Base-by-base conservation (phyloP, 2,329 filamentous ascomycete genomes). In the Fusarium pseudocircinatum region DNA sequence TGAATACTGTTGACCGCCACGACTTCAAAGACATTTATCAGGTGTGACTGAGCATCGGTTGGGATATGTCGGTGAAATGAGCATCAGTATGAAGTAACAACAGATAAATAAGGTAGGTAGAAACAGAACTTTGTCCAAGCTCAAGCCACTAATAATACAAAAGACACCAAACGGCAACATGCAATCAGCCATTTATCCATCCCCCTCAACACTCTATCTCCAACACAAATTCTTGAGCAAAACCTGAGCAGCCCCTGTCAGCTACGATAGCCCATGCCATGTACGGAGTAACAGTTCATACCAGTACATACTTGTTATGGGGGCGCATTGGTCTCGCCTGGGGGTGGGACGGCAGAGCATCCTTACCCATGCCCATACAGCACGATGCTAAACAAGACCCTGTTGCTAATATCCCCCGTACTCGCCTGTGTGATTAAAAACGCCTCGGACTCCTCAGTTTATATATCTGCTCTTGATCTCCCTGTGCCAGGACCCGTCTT, bases 391-490 rank as follows among this genome's bases (percentile, higher is more conserved):
- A 71, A 72, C 59, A 34, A 53, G 50, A 34, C 71, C 71, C 56
- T 73, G 66, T 52, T 62, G 59, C 52, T 58, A 67, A 75, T 75
- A 73, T 75, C 72, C 72, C 72, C 71, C 63, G 50, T 67, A 56
- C 70, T 71, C 58, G 43, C 65, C 50, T 37, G 39, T 73, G 63
- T 73, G 58, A 73, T 74, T 73, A 69, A 53, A 62, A 63, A 63
- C 69, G 60, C 69, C 72, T 63, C 61, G 32, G 50, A 13, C 40
- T 60, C 40, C 37, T 63, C 39, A 26, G 22, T 49, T 39, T 42
- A 52, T 49, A 65, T 58, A 62, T 67, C 42, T 60, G 36, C 60
- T 57, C 68, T 70, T 34, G 43, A n/a, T 34, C 50, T 56, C 46
- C 63, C 58, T 37, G 43, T 37, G 26, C 42, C 42, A 32, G 46